Evolutionary conservation across 306 rosid genomes (phyloP).

Genomic region (Spatholobus suberectus): DNA sequence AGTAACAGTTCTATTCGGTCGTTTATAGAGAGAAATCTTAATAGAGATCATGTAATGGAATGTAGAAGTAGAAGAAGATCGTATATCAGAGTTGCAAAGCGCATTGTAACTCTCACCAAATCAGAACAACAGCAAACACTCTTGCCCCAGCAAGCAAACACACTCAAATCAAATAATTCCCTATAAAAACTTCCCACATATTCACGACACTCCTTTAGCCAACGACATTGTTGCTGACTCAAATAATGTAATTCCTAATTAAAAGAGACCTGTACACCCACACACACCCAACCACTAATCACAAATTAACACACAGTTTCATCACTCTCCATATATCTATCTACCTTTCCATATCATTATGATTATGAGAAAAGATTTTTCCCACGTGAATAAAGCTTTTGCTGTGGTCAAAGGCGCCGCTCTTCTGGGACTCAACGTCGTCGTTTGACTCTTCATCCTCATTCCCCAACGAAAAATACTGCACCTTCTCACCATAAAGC

Average conservation of each 20-base stretch:
- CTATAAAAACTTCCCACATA: not conserved
- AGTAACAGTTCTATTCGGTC: no score
- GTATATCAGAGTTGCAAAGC: no score
- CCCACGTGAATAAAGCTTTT: slow-evolving; percentile 55
- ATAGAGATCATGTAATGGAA: not conserved
- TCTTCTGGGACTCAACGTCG: slow-evolving; percentile 63
- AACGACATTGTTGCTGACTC: slow-evolving; percentile 34
- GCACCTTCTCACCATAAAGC: slow-evolving; percentile 43
- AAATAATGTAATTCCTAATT: not conserved
- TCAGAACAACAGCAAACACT: not conserved
- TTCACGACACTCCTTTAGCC: not conserved
- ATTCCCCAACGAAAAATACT: slow-evolving; percentile 54
- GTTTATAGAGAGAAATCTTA: no score
- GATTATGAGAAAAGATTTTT: slow-evolving; percentile 27
- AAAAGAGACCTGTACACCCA: not conserved
- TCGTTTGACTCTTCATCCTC: slow-evolving; percentile 44
- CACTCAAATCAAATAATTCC: not conserved
- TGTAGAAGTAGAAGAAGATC: no score
- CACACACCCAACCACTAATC: not conserved
- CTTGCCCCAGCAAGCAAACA: not conserved
- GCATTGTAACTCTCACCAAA: not conserved
- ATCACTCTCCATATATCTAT: slow-evolving; percentile 30
- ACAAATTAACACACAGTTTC: not conserved
- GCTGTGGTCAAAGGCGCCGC: not conserved
- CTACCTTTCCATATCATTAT: no score